Base-by-base conservation (phyloP, 2,329 filamentous ascomycete genomes). In the Cadophora malorum region DNA sequence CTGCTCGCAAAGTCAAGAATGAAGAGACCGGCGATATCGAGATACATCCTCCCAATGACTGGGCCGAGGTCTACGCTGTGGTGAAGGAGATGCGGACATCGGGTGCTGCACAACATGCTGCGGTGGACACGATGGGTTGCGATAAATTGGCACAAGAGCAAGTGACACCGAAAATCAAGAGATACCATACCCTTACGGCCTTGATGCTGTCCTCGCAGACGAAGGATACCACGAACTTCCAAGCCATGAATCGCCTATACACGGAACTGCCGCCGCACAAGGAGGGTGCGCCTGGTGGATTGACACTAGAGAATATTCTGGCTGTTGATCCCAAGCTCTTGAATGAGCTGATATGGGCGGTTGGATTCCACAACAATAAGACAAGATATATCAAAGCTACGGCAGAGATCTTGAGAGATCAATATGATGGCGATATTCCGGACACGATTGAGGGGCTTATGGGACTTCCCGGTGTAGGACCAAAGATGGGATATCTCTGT, bases 51-150 rank as follows among this genome's bases (percentile, higher is more conserved):
- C 94, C 94, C 0, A 84, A 88, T 0, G 89, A 94, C 77, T 97
- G 96, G 96, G 88, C 93, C 70, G 86, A 89, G 66, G 88, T 97
- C 67, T 99, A 97, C 80, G 81, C 85, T 41, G 81, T 88, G 0
- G 91, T 96, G 55, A 90, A 90, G 75, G 85, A 87, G 75, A 97
- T 98, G 94, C 90, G 88, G 1, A 78, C 80, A 4, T 78, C 80
- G 0, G 85, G 84, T 3, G 85, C 84, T 7, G 81, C 91, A 77
- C 77, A 86, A 82, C 80, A 91, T 86, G 96, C 96, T 0, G 92
- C 95, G 0, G 96, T 99, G 12, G 96, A 99, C 79, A 98, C 95
- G 0, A 97, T 98, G 94, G 96, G 96, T 12, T 99, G 96, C 80
- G 94, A 94, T 79, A 86, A 87, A 8, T 84, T 96, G 10, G 92